Evolutionary conservation across 2,329 filamentous ascomycete species (phyloP).

Genomic region (Trichoderma semiorbis): DNA sequence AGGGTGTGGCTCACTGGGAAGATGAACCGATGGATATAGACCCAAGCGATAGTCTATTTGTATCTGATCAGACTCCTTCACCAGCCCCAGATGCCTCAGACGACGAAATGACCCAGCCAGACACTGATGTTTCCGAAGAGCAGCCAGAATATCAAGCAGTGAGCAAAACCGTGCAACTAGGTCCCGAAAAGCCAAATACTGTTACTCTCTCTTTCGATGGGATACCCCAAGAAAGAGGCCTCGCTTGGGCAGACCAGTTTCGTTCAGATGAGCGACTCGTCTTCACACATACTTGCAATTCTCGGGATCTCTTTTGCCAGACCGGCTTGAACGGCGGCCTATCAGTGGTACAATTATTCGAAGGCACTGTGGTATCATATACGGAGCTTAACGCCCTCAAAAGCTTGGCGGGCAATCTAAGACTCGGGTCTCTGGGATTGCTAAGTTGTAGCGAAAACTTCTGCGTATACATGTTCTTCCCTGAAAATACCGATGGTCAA

Average conservation of each 20-base stretch:
- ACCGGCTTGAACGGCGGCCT: conserved; percentile 5
- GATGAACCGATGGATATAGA: conserved; percentile 25
- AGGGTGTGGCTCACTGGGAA: conserved; percentile 25
- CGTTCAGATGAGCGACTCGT: conserved; percentile 24
- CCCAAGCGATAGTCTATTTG: conserved; percentile 25
- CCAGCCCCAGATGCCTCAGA: neutral
- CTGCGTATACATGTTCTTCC: conserved; percentile 39
- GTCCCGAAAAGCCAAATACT: neutral
- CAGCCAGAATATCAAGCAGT: neutral
- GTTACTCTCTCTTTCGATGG: conserved; percentile 20
- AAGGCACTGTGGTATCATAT: conserved; percentile 23
- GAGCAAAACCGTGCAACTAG: conserved; percentile 20
- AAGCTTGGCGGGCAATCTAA: conserved; percentile 34
- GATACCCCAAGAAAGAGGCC: conserved; percentile 18
- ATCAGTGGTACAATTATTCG: conserved; percentile 20
- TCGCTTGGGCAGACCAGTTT: conserved; percentile 29
- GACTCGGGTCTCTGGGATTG: conserved; percentile 35
- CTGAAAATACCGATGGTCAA: conserved; percentile 32
- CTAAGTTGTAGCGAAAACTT: conserved; percentile 31
- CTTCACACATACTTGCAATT: conserved; percentile 37
- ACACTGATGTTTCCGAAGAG: neutral
- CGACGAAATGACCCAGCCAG: neutral
- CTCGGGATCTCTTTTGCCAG: conserved; percentile 30
- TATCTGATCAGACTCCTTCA: conserved; percentile 15
- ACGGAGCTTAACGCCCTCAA: conserved; percentile 24